A percentile compares a stretch with the other conserved stretches of the same genome.
Conservation (phyloP, 352 stramenopile genomes). For the Pythium volutum region DNA sequence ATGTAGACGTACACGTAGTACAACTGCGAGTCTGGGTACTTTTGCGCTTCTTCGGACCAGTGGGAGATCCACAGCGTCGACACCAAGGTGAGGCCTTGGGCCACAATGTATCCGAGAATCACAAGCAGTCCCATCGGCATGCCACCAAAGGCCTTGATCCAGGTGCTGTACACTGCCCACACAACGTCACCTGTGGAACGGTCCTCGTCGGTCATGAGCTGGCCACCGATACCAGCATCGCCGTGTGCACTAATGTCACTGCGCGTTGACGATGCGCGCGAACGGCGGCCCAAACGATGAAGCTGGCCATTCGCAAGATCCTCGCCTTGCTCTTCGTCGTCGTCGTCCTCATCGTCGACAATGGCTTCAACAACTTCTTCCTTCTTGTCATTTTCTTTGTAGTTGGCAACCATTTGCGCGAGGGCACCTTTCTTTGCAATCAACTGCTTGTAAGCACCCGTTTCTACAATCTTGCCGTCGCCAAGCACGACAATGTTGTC, state of each 20-base stretch:
- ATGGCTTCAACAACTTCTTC: conserved; percentile 32
- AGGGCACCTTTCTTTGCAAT: conserved; percentile 51
- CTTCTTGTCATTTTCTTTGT: conserved; percentile 55
- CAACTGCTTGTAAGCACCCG: conserved; percentile 56
- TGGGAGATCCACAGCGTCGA: conserved; percentile 92
- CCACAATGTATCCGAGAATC: conserved; percentile 50
- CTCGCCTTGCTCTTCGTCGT: conserved; percentile 30
- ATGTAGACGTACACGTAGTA: conserved; percentile 86
- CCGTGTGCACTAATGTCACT: conserved; percentile 47
- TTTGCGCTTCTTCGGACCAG: conserved; percentile 83
- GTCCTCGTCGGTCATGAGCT: conserved; percentile 72
- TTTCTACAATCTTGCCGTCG: conserved; percentile 51
- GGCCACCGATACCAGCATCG: conserved; percentile 23
- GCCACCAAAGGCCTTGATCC: conserved; percentile 67
- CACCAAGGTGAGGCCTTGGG: conserved; percentile 50
- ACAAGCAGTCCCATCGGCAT: conserved; percentile 46
- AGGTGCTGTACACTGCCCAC: conserved; percentile 58
- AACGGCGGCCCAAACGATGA: conserved; percentile 33
- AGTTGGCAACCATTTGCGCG: conserved; percentile 64
- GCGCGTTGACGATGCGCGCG: conserved; percentile 51
- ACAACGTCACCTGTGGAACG: conserved; percentile 69
- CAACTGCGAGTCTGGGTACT: conserved; percentile 56
- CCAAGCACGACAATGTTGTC: conserved; percentile 62
- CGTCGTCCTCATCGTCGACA: conserved; percentile 29
- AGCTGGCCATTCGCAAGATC: conserved; percentile 1